These are phyloP conservation scores for Sutorius australiensis DNA, from an alignment of 768 basidiomycete species.

Conservation along the genomic window DNA sequence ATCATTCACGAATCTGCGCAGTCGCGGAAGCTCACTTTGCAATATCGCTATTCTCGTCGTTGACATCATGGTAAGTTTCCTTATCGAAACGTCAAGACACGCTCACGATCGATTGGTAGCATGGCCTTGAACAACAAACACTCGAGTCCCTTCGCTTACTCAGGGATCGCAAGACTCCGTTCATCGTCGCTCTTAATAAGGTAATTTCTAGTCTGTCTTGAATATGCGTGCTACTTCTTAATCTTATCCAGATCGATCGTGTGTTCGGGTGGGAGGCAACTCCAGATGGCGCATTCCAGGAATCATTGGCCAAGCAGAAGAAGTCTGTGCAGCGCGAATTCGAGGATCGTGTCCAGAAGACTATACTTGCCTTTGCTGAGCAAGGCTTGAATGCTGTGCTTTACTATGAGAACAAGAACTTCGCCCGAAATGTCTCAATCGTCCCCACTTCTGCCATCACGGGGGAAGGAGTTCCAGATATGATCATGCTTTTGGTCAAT, in stretches of 20 bases:
- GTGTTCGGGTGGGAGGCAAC: slow-evolving; percentile 93
- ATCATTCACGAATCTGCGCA: slow-evolving; percentile 95
- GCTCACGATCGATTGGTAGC: slow-evolving; percentile 43
- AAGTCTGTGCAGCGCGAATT: slow-evolving; percentile 84
- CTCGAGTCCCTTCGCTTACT: slow-evolving; percentile 92
- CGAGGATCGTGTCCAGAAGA: slow-evolving; percentile 80
- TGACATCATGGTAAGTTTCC: slow-evolving; percentile 82
- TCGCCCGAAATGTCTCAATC: slow-evolving; percentile 89
- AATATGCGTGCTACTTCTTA: slow-evolving; percentile 10
- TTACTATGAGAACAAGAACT: slow-evolving; percentile 97
- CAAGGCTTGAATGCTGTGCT: slow-evolving; percentile 93
- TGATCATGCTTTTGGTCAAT: slow-evolving; percentile 98
- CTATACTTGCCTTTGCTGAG: slow-evolving; percentile 93
- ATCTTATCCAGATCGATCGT: slow-evolving; percentile 77
- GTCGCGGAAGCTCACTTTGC: slow-evolving; percentile 93
- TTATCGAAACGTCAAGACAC: neutral
- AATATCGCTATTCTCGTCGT: slow-evolving; percentile 99
- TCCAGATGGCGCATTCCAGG: slow-evolving; percentile 88
- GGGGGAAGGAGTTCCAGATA: slow-evolving; percentile 97
- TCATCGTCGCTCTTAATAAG: slow-evolving; percentile 98
- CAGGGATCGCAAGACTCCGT: slow-evolving; percentile 91
- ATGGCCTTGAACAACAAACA: slow-evolving; percentile 97
- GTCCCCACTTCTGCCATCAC: slow-evolving; percentile 98
- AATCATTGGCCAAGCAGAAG: slow-evolving; percentile 81
- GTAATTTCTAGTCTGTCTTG: slow-evolving; percentile 33